Evolutionary conservation across 495 filamentous ascomycete species (phyloP).

Genomic region (Immersiella caudata): DNA sequence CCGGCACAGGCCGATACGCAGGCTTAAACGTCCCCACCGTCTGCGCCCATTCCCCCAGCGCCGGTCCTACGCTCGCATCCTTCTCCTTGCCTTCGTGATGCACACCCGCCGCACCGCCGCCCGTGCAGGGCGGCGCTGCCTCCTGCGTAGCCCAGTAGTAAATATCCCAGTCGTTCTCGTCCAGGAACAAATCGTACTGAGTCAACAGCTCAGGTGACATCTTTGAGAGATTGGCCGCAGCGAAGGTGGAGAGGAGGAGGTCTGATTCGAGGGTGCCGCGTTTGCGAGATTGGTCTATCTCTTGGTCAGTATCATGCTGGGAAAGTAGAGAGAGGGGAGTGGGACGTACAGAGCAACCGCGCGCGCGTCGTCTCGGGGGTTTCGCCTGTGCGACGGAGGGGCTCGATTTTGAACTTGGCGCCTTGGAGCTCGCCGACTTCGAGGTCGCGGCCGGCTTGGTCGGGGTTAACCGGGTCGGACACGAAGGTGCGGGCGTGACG

Average conservation of each 20-base stretch:
- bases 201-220: slow-evolving; percentile 76
- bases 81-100: slow-evolving; percentile 20
- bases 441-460: slow-evolving; percentile 55
- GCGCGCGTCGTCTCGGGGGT: slow-evolving; percentile 82
- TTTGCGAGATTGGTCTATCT: slow-evolving; percentile 92
- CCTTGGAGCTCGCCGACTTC: slow-evolving; percentile 90
- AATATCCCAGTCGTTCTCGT: slow-evolving; percentile 99
- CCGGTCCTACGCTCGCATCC: slow-evolving; percentile 22
- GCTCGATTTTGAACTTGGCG: slow-evolving; percentile 86
- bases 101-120: slow-evolving; percentile 47
- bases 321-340: background rate
- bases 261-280: slow-evolving; percentile 94
- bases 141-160: slow-evolving; percentile 99
- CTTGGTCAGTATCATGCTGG: background rate
- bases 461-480: slow-evolving; percentile 17
- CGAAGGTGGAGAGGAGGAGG: slow-evolving; percentile 94
- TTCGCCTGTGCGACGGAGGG: slow-evolving; percentile 77
- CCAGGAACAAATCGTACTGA: slow-evolving; percentile 91
- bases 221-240: slow-evolving; percentile 68
- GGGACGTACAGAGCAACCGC: slow-evolving; percentile 76
- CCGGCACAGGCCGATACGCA: slow-evolving; percentile 86
- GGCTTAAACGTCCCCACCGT: slow-evolving; percentile 93
- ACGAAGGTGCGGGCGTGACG: slow-evolving; percentile 20
- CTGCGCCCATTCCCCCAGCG: slow-evolving; percentile 88
- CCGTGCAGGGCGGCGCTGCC: slow-evolving; percentile 50